Conservation (phyloP, 306 rosid species). For the Aeschynomene evenia region DNA sequence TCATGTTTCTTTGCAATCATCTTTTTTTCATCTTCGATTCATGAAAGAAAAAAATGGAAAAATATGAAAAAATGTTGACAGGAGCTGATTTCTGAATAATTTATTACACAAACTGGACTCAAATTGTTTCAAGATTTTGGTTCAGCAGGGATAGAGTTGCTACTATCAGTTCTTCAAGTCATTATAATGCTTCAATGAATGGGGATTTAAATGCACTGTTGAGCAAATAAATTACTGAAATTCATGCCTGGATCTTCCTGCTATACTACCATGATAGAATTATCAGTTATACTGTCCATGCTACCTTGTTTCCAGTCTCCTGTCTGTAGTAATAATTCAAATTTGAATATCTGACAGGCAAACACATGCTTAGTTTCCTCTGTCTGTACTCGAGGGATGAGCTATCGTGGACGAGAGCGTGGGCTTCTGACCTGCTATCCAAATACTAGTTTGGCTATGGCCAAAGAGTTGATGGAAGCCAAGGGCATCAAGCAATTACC, state of each 20-base stretch:
- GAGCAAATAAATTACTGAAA: neutral
- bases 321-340: conserved; percentile 14
- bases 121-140: neutral
- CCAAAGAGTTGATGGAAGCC: conserved; percentile 97
- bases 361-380: conserved; percentile 70
- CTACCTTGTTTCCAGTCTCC: conserved; percentile 6
- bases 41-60: neutral
- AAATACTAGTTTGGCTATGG: conserved; percentile 70
- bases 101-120: neutral
- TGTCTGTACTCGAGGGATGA: conserved; percentile 80
- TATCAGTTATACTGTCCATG: neutral
- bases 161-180: neutral
- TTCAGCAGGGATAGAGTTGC: neutral
- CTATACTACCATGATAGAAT: conserved; percentile 4
- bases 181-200: conserved; percentile 15
- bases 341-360: conserved; percentile 47
- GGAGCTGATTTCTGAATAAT: conserved; percentile 6
- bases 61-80: neutral
- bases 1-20: conserved; percentile 2
- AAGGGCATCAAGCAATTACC: conserved; percentile 89
- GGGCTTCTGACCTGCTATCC: conserved; percentile 85
- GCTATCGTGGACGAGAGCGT: conserved; percentile 76
- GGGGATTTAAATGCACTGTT: neutral
- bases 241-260: conserved; percentile 13
- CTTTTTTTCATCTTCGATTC: neutral